phyloP scores from a whole-genome alignment of 257 asterid genomes.

The Primulina eburnea region DNA sequence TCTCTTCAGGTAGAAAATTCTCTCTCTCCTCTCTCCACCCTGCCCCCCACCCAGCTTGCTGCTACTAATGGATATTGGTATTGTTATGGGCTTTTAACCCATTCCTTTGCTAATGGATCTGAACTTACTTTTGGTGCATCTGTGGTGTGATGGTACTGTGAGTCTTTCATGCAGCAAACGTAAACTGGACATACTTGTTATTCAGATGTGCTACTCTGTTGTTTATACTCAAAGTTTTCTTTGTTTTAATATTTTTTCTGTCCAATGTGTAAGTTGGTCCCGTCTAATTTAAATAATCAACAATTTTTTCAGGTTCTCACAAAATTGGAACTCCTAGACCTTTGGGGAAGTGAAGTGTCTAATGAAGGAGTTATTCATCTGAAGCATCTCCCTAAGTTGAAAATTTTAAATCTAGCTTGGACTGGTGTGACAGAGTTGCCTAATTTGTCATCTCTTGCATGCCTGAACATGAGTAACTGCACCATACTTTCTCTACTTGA shows the following conservation, averaged over 20 bases:
- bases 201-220: conserved; percentile 8
- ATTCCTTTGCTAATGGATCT: neutral
- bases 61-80: conserved; percentile 12
- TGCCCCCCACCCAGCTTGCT: neutral
- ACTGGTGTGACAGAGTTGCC: conserved; percentile 70
- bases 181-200: neutral
- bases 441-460: conserved; percentile 49
- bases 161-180: neutral
- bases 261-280: conserved; percentile 1
- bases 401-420: conserved; percentile 76
- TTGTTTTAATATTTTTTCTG: conserved; percentile 11
- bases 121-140: conserved; percentile 3
- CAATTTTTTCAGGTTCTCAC: conserved; percentile 51
- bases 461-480: conserved; percentile 88
- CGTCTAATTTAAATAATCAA: conserved; percentile 17
- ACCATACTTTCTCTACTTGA: conserved; percentile 52
- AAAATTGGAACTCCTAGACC: conserved; percentile 66
- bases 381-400: conserved; percentile 54
- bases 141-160: conserved; percentile 4
- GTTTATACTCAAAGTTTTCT: conserved; percentile 3
- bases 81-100: neutral
- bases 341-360: conserved; percentile 85
- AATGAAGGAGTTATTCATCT: conserved; percentile 55
- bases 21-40: neutral
- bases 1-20: conserved; percentile 62